Percentiles rank a stretch among this genome's conserved stretches.
phyloP scores from a whole-genome alignment of 2,329 filamentous ascomycete species.

The Fusarium pseudocircinatum region DNA sequence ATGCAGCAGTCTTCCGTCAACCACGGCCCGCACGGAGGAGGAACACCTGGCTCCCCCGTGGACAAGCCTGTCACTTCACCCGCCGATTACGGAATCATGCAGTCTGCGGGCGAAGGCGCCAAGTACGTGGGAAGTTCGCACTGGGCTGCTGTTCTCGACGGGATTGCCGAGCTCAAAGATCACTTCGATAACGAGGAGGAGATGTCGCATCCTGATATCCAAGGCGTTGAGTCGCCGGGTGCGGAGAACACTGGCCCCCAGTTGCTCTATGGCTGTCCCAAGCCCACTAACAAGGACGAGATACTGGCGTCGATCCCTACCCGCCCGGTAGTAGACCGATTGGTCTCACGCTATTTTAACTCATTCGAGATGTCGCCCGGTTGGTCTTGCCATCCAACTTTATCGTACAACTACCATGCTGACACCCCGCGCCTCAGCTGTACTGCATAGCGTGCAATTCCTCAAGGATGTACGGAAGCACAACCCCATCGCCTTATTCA shows the following conservation, averaged over 20 bases:
- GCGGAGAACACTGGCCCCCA: conserved; percentile 24
- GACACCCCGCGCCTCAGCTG: background rate
- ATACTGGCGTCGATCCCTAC: conserved; percentile 44
- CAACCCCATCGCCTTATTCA: background rate
- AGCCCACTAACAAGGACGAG: conserved; percentile 40
- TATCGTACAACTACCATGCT: background rate
- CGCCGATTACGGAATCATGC: conserved; percentile 50
- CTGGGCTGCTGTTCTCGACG: conserved; percentile 54
- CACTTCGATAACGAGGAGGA: conserved; percentile 47
- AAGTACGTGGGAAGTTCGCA: conserved; percentile 51
- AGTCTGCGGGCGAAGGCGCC: conserved; percentile 26
- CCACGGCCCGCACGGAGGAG: background rate
- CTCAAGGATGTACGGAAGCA: conserved; percentile 3
- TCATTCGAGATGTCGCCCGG: conserved; percentile 40
- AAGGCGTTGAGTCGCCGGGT: fast-evolving
- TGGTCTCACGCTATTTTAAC: conserved; percentile 52
- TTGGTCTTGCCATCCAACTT: background rate
- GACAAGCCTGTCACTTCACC: too few relatives aligned
- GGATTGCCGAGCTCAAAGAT: conserved; percentile 52
- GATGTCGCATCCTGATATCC: background rate
- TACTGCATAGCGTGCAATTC: conserved; percentile 2
- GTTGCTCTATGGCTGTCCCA: conserved; percentile 47
- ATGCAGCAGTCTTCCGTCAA: conserved; percentile 26
- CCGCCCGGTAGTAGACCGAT: conserved; percentile 46
- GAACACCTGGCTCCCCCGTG: background rate